Base-by-base conservation (phyloP, 208 protist genomes). In the Acanthamoeba sp. region DNA sequence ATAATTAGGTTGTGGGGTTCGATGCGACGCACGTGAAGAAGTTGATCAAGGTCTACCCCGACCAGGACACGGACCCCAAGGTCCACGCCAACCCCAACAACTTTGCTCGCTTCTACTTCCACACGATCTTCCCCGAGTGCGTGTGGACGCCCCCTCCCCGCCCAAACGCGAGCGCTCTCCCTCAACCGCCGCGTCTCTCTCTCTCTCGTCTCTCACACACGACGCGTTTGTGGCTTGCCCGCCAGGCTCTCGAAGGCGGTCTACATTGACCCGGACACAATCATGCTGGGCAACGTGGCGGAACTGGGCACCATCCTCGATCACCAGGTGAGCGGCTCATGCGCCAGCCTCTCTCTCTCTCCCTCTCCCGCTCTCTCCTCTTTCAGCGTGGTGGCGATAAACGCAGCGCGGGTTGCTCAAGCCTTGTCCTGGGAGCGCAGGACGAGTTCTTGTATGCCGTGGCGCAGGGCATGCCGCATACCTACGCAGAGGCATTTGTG, bases 261-360 rank as follows among this genome's bases (percentile, higher is more conserved):
- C 14, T 91, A 91, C 62, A 5, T 91, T n/a, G 85, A 91, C 57
- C 85, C 85, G 24, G 85, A 91, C 57, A 91, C 57, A 16, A 45
- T 91, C 85, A 91, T 91, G 85, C 42, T 91, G 85, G 85, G 85
- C 85, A 91, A 91, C 36, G 57, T 91, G 12, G 85, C 40, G 1
- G 85, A 91, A 22, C 85, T 91, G 38, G 52, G 62, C 24, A 91
- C 85, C 24, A 27, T 91, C 40, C 85, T 91, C 38, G 85, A 91
- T 29, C 52, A 91, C 29, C 52, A 87, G 71, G 71, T 82, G 24
- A 1, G 12, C 18, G 5, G 36, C 1, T 82, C 22, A 27, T 50
- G n/a, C 62, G 18, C 27, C 29, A 32, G 3, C 66, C 0, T 76
- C 66, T 5, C 20, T 24, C 12, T 2, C 71, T 16, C 12, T 29